Evolutionary conservation across 805 yeast genomes (phyloP).

Genomic region (Metschnikowia colocasiae): DNA sequence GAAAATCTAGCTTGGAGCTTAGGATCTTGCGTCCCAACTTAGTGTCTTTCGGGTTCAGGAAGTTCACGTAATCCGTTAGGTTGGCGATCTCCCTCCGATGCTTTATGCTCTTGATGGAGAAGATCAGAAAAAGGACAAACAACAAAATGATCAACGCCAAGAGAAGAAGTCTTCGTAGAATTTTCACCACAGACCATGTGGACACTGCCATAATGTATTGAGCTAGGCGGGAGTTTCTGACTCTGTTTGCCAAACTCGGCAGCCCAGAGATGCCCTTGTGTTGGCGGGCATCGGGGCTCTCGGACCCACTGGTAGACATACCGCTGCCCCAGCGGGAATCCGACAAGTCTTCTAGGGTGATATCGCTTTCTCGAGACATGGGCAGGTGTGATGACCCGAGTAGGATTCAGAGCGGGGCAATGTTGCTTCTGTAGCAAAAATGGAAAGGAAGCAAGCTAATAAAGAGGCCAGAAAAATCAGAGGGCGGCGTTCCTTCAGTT

Average conservation of each 20-base stretch:
- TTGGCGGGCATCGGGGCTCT: background rate
- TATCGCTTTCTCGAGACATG: background rate
- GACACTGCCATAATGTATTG: constrained; percentile 6
- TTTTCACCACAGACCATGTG: background rate
- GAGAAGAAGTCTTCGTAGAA: constrained; percentile 1
- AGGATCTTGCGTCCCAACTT: constrained; percentile 16
- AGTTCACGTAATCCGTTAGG: constrained; percentile 12
- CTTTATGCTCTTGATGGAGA: background rate
- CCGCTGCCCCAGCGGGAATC: background rate
- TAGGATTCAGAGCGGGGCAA: background rate
- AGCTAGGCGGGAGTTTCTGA: background rate
- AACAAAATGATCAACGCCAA: constrained; percentile 1
- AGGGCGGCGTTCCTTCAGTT: background rate
- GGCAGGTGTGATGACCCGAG: background rate
- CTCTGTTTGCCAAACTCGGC: background rate
- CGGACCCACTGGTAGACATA: background rate
- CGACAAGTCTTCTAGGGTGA: background rate
- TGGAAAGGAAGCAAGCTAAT: background rate
- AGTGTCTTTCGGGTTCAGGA: constrained; percentile 6
- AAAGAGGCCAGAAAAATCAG: background rate
- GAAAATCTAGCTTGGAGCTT: constrained; percentile 27
- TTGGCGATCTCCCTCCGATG: background rate
- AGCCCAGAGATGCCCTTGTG: background rate
- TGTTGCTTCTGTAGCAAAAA: constrained; percentile 1
- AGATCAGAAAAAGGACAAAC: background rate